Conservation (phyloP, 768 basidiomycete genomes). For the Austroboletus festivus region DNA sequence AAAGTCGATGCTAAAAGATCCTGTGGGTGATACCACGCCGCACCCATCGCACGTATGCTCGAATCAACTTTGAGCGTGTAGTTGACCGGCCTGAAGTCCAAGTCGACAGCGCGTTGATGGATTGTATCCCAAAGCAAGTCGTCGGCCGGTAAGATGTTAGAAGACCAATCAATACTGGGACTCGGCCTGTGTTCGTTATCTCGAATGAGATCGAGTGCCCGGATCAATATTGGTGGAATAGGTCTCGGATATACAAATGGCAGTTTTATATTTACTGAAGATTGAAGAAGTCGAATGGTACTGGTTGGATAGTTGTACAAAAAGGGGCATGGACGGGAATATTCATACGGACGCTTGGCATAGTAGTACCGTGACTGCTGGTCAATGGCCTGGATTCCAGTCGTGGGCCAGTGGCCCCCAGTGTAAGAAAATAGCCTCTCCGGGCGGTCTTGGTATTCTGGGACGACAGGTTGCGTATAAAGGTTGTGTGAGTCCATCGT, state of each 20-base stretch:
- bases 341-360: not conserved
- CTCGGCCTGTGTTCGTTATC: not conserved
- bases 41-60: not conserved
- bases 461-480: not conserved
- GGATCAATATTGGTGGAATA: constrained; percentile 22
- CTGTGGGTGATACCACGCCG: constrained; percentile 11
- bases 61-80: not conserved
- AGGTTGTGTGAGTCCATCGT: not conserved
- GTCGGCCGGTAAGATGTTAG: constrained; percentile 5
- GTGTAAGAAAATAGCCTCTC: constrained; percentile 7
- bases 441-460: not conserved
- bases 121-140: constrained; percentile 15
- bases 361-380: constrained; percentile 12
- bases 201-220: constrained; percentile 15
- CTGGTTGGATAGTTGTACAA: constrained; percentile 8
- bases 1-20: constrained; percentile 16
- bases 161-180: constrained; percentile 2
- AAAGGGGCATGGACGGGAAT: not conserved
- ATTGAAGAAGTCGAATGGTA: constrained; percentile 11
- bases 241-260: constrained; percentile 14
- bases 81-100: constrained; percentile 3
- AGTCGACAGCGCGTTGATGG: constrained; percentile 15
- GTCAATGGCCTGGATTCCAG: constrained; percentile 3
- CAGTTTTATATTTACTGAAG: constrained; percentile 6
- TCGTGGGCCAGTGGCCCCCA: not conserved